phyloP scores from a whole-genome alignment of 805 yeast species.

The Candida germanica region DNA sequence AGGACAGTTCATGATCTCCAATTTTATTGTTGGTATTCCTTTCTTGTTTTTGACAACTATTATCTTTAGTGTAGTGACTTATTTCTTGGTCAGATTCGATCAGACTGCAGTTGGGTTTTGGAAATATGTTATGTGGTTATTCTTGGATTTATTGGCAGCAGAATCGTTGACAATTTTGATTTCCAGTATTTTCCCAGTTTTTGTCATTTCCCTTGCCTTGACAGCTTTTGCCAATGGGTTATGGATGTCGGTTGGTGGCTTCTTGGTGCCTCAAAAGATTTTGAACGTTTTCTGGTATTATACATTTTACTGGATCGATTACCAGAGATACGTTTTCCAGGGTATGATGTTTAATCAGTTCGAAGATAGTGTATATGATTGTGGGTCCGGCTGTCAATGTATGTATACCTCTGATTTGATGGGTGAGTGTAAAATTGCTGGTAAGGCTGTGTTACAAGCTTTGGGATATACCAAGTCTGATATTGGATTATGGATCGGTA shows the following conservation, averaged over 20 bases:
- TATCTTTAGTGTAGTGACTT: constrained; percentile 31
- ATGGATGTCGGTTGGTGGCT: constrained; percentile 46
- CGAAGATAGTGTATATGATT: constrained; percentile 21
- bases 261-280: constrained; percentile 30
- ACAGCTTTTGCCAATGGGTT: constrained; percentile 41
- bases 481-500: constrained; percentile 35
- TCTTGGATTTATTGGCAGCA: constrained; percentile 38
- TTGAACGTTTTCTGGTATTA: constrained; percentile 36
- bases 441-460: constrained; percentile 28
- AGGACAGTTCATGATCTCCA: constrained; percentile 29
- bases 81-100: constrained; percentile 32
- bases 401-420: constrained; percentile 27
- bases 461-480: constrained; percentile 21
- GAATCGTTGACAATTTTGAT: constrained; percentile 38
- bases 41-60: constrained; percentile 30
- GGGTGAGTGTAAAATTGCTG: constrained; percentile 28
- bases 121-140: constrained; percentile 35
- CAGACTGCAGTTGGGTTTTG: constrained; percentile 28
- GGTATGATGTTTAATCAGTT: constrained; percentile 44
- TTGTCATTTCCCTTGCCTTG: constrained; percentile 37
- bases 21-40: constrained; percentile 35
- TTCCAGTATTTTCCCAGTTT: constrained; percentile 30
- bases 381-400: constrained; percentile 37
- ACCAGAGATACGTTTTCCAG: constrained; percentile 41
- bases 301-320: constrained; percentile 39